phyloP scores from a whole-genome alignment of 768 basidiomycete genomes.

The Exidia glandulosa region DNA sequence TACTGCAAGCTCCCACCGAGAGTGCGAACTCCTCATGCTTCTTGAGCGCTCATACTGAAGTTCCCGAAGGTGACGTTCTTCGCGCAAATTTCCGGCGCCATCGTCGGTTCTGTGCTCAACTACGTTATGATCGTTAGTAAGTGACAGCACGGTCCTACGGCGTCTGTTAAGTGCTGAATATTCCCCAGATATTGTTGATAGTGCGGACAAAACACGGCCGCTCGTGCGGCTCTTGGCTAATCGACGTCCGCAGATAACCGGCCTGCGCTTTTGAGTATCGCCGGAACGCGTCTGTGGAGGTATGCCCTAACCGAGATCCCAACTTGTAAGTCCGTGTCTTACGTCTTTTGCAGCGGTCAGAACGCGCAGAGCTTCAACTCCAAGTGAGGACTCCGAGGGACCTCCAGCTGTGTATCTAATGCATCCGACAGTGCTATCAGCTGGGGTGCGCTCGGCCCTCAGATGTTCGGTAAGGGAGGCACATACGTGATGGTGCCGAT shows the following conservation, averaged over 20 bases:
- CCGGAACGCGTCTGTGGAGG: conserved; percentile 15
- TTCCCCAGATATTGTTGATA: conserved; percentile 3
- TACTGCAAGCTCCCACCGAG: conserved; percentile 15
- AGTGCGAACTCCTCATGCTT: too few species aligned
- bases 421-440: conserved; percentile 19
- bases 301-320: not conserved
- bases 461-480: conserved; percentile 21
- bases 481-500: conserved; percentile 14
- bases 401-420: not conserved
- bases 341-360: conserved; percentile 6
- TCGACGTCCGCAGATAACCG: conserved; percentile 5
- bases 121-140: conserved; percentile 30
- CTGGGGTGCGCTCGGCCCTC: conserved; percentile 27
- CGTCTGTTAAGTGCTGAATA: too few species aligned
- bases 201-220: not conserved
- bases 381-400: not conserved
- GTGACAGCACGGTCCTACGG: too few species aligned
- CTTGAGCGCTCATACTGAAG: too few species aligned
- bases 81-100: conserved; percentile 11
- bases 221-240: not conserved
- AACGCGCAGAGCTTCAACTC: conserved; percentile 17
- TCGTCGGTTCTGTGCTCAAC: conserved; percentile 14
- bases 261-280: conserved; percentile 9
- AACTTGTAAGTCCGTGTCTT: not conserved
- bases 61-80: conserved; percentile 9